These are phyloP conservation scores for Brassica incana DNA, from an alignment of 345 rosid genomes.

Conservation along the genomic window DNA sequence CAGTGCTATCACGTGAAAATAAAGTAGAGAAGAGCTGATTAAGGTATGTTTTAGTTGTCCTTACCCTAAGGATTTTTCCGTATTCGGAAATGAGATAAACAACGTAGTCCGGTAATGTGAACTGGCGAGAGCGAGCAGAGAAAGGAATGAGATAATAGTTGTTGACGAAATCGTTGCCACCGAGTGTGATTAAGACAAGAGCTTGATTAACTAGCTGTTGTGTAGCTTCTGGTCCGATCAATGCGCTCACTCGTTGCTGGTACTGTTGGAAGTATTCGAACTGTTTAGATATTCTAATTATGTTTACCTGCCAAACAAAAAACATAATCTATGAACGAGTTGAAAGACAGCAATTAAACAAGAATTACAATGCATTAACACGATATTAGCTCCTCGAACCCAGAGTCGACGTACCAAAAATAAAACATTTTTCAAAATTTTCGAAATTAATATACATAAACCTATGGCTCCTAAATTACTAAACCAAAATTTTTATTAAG, in stretches of 20 bases:
- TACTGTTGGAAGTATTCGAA: slow-evolving; percentile 69
- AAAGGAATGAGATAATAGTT: slow-evolving; percentile 84
- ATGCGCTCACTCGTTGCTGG: slow-evolving; percentile 53
- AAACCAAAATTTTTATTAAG: neutral
- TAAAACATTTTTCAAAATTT: neutral
- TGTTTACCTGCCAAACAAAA: slow-evolving; percentile 57
- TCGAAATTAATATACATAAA: neutral
- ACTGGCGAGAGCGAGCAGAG: slow-evolving; percentile 82
- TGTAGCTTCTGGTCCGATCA: slow-evolving; percentile 60
- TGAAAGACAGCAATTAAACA: neutral
- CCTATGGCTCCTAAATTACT: neutral
- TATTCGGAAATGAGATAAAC: slow-evolving; percentile 78
- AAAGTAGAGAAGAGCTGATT: neutral
- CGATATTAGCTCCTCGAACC: neutral
- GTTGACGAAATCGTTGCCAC: slow-evolving; percentile 94
- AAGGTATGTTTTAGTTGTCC: neutral
- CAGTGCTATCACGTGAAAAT: neutral
- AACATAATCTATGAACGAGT: neutral
- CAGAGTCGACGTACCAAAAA: neutral
- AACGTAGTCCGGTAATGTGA: slow-evolving; percentile 63
- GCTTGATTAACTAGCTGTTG: slow-evolving; percentile 63
- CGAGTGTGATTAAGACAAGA: slow-evolving; percentile 72
- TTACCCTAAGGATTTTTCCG: slow-evolving; percentile 60
- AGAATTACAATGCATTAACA: neutral
- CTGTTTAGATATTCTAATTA: slow-evolving; percentile 65